These are phyloP conservation scores for Cymbidium sinense DNA, from an alignment of 106 monocot species.

Conservation along the genomic window DNA sequence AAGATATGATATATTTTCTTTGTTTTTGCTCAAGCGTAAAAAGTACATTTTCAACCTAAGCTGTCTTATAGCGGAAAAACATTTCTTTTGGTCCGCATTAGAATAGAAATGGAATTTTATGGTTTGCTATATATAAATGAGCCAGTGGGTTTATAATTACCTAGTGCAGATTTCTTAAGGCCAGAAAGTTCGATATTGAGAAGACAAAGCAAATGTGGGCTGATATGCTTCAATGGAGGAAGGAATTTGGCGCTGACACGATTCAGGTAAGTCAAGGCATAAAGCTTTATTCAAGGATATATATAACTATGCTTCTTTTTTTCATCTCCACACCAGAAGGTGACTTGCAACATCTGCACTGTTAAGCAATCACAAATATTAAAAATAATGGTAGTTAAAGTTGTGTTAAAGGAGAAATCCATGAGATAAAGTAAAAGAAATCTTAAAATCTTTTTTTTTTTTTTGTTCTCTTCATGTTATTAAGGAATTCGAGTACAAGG, in stretches of 20 bases:
- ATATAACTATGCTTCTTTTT: neutral
- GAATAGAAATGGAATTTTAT: neutral
- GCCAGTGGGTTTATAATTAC: no score
- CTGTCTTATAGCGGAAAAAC: neutral
- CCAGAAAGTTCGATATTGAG: conserved; percentile 63
- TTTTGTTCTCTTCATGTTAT: neutral
- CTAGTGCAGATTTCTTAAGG: conserved; percentile 49
- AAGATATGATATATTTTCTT: neutral
- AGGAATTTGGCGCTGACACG: conserved; percentile 63
- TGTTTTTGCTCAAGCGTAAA: neutral
- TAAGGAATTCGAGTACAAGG: conserved; percentile 51
- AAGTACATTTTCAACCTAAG: neutral
- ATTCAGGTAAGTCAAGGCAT: conserved; percentile 34
- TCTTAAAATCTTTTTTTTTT: neutral
- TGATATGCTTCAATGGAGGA: conserved; percentile 75
- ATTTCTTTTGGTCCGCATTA: neutral
- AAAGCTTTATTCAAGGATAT: neutral
- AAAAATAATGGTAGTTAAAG: neutral
- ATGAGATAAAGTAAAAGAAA: conserved; percentile 1
- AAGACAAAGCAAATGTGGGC: conserved; percentile 79
- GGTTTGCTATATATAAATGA: no score
- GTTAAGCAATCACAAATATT: neutral
- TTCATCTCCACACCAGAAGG: no score
- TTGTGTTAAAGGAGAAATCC: neutral
- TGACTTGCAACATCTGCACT: neutral